Evolutionary conservation across 441 rosid species (phyloP).

Genomic region (Gossypium lobatum): DNA sequence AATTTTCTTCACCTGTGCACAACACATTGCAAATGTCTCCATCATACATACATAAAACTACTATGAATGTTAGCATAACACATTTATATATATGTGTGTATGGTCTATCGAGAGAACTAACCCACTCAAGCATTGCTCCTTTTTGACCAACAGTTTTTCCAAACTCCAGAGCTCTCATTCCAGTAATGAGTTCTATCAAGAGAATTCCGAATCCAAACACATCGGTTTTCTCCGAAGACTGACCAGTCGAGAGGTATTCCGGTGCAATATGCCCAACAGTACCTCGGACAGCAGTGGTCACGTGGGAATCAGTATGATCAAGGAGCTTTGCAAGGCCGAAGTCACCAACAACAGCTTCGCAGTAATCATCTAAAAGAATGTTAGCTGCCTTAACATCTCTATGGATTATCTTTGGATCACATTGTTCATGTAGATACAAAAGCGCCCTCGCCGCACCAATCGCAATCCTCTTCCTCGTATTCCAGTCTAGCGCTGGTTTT

Average conservation of each 20-base stretch:
- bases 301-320: conserved; percentile 81
- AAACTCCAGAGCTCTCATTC: conserved; percentile 84
- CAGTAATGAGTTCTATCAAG: conserved; percentile 81
- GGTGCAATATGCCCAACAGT: conserved; percentile 94
- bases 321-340: conserved; percentile 89
- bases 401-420: conserved; percentile 88
- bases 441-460: conserved; percentile 84
- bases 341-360: conserved; percentile 84
- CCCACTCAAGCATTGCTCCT: conserved; percentile 95
- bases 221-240: conserved; percentile 88
- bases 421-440: conserved; percentile 81
- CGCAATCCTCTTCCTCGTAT: conserved; percentile 73
- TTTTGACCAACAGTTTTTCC: conserved; percentile 71
- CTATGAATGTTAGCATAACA: too few species aligned
- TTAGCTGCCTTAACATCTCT: conserved; percentile 92
- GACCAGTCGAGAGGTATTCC: conserved; percentile 83
- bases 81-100: too few species aligned
- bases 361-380: conserved; percentile 67
- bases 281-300: conserved; percentile 88
- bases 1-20: conserved; percentile 58
- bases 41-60: not conserved
- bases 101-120: conserved; percentile 23
- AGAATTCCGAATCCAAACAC: conserved; percentile 91
- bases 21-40: conserved; percentile 5
- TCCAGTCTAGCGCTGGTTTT: conserved; percentile 81